Conservation (phyloP, 2,329 filamentous ascomycete species). For the Cryphonectria nitschkei region DNA sequence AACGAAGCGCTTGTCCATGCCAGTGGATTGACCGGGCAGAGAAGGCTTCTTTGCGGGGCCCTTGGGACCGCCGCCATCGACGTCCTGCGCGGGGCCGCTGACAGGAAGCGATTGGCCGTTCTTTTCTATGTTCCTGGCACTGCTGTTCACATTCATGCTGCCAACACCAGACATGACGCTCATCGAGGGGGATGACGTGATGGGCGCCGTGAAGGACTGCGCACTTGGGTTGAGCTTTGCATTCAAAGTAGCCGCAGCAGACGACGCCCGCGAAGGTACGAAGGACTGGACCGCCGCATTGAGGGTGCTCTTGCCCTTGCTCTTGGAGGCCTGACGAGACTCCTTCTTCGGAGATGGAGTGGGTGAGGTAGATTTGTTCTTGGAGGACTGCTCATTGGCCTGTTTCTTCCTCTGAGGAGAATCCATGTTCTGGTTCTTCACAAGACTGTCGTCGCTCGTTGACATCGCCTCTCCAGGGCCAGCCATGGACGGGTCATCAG, state of each 20-base stretch:
- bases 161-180: constrained; percentile 2
- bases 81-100: background rate
- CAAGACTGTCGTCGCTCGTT: background rate
- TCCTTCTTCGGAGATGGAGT: constrained; percentile 20
- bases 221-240: constrained; percentile 7
- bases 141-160: background rate
- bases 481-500: constrained; percentile 16
- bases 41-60: constrained; percentile 22
- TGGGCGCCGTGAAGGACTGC: background rate
- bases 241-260: background rate
- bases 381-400: background rate
- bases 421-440: constrained; percentile 14
- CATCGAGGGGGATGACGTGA: constrained; percentile 4
- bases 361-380: constrained; percentile 8
- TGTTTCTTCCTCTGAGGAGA: constrained; percentile 14
- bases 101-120: background rate
- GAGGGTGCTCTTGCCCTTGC: constrained; percentile 5
- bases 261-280: constrained; percentile 12
- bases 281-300: constrained; percentile 32
- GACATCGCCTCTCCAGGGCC: background rate
- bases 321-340: constrained; percentile 7
- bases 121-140: background rate
- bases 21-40: constrained; percentile 11
- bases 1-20: constrained; percentile 21
- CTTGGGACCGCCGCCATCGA: background rate